These are phyloP conservation scores for Porphyrellus cyaneotinctus DNA, from an alignment of 768 basidiomycete species.

Conservation along the genomic window DNA sequence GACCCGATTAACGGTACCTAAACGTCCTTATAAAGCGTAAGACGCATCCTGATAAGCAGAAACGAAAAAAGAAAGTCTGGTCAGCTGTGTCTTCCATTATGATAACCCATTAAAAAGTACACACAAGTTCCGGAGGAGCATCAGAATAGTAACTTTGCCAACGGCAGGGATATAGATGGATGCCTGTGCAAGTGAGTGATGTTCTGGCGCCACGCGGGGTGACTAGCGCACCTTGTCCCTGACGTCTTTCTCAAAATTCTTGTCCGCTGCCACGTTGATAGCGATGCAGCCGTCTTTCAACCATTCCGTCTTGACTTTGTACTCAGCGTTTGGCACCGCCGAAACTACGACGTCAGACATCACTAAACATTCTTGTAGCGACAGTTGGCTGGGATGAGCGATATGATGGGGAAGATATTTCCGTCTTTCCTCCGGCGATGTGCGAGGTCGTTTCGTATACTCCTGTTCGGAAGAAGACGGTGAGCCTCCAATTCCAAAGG, in stretches of 20 bases:
- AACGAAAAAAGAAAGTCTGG: not conserved
- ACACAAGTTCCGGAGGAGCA: slow-evolving; percentile 94
- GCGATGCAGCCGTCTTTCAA: slow-evolving; percentile 94
- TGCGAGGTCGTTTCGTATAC: slow-evolving; percentile 85
- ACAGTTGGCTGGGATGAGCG: slow-evolving; percentile 61
- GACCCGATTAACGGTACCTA: not conserved
- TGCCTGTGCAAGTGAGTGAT: slow-evolving; percentile 43
- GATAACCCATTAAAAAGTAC: slow-evolving; percentile 29
- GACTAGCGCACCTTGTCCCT: slow-evolving; percentile 70
- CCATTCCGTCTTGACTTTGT: slow-evolving; percentile 86
- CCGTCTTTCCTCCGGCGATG: slow-evolving; percentile 37
- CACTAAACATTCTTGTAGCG: slow-evolving; percentile 75
- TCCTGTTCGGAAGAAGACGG: slow-evolving; percentile 43
- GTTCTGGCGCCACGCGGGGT: not conserved
- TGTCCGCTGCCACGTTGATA: slow-evolving; percentile 89
- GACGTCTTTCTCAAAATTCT: slow-evolving; percentile 94
- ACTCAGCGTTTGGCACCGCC: slow-evolving; percentile 80
- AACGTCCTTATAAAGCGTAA: slow-evolving; percentile 25
- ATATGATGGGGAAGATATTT: slow-evolving; percentile 84
- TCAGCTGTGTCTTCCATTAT: slow-evolving; percentile 5
- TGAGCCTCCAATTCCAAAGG: not conserved
- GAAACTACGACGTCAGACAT: slow-evolving; percentile 91
- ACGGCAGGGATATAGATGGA: slow-evolving; percentile 93
- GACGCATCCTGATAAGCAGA: slow-evolving; percentile 24
- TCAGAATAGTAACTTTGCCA: slow-evolving; percentile 96